Conservation (phyloP, 495 filamentous ascomycete species). For the Hypoxylon fuscum region DNA sequence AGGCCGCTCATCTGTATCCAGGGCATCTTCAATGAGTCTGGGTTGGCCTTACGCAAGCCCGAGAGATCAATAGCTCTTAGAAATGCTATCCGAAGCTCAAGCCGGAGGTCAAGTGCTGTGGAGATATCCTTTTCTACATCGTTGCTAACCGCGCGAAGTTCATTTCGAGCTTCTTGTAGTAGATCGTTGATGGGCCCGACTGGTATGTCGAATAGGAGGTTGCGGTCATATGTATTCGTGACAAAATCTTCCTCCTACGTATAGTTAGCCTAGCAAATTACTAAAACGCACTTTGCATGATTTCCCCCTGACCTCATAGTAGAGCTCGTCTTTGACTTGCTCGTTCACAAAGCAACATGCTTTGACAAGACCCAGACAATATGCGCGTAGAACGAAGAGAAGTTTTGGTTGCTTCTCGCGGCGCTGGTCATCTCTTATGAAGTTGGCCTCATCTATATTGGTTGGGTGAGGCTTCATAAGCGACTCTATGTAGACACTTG, state of each 20-base stretch:
- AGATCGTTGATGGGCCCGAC: slow-evolving; percentile 63
- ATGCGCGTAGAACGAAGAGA: slow-evolving; percentile 78
- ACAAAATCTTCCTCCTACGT: slow-evolving; percentile 93
- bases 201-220: slow-evolving; percentile 72
- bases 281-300: background rate
- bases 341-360: slow-evolving; percentile 81
- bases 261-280: slow-evolving; percentile 38
- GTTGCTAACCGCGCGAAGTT: slow-evolving; percentile 58
- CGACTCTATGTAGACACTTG: slow-evolving; percentile 90
- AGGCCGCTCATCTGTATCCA: slow-evolving; percentile 59
- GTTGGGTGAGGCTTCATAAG: slow-evolving; percentile 76
- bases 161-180: slow-evolving; percentile 66
- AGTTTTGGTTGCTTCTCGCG: slow-evolving; percentile 56
- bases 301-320: slow-evolving; percentile 87
- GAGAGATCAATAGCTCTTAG: slow-evolving; percentile 61
- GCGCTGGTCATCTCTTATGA: slow-evolving; percentile 51
- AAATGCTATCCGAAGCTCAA: slow-evolving; percentile 72
- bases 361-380: slow-evolving; percentile 86
- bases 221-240: slow-evolving; percentile 84
- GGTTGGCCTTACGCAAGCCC: slow-evolving; percentile 49
- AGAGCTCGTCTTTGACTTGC: slow-evolving; percentile 78
- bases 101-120: slow-evolving; percentile 67
- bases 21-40: slow-evolving; percentile 53
- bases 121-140: slow-evolving; percentile 61
- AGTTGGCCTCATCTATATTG: slow-evolving; percentile 74